Conservation (phyloP, 1,139 yeast species). For the Arxiozyma bovina region DNA sequence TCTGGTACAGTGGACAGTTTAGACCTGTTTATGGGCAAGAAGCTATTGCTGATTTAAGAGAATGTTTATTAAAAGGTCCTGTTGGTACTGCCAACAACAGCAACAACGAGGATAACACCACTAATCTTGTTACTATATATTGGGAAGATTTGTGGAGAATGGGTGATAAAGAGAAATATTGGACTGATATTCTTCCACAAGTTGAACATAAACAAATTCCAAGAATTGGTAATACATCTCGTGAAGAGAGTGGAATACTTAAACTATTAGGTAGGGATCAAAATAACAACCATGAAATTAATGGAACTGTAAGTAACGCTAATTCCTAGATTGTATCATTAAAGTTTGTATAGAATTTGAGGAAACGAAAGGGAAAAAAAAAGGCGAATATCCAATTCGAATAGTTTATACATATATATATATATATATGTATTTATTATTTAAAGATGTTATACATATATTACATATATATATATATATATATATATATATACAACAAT, state of each 20-base stretch:
- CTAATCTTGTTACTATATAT: slow-evolving; percentile 36
- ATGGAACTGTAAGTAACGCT: neutral
- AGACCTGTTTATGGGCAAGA: slow-evolving; percentile 89
- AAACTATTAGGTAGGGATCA: slow-evolving; percentile 19
- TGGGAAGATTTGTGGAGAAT: slow-evolving; percentile 88
- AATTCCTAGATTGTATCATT: neutral
- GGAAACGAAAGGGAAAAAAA: neutral
- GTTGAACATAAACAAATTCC: slow-evolving; percentile 21
- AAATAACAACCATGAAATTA: neutral
- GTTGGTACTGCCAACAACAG: slow-evolving; percentile 25
- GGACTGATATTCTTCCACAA: slow-evolving; percentile 20
- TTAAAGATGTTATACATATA: neutral
- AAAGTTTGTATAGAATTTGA: too few relatives aligned
- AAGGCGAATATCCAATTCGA: neutral
- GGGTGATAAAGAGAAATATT: slow-evolving; percentile 43
- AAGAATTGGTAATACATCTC: slow-evolving; percentile 21
- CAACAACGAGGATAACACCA: neutral
- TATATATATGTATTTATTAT: neutral
- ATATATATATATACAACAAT: neutral
- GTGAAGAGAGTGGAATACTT: slow-evolving; percentile 29
- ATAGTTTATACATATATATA: neutral
- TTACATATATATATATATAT: neutral
- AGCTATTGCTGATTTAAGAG: slow-evolving; percentile 78
- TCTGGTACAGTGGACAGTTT: slow-evolving; percentile 79
- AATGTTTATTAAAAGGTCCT: slow-evolving; percentile 50